phyloP scores from a whole-genome alignment of 176 grass and related monocot species.

The Areca catechu region DNA sequence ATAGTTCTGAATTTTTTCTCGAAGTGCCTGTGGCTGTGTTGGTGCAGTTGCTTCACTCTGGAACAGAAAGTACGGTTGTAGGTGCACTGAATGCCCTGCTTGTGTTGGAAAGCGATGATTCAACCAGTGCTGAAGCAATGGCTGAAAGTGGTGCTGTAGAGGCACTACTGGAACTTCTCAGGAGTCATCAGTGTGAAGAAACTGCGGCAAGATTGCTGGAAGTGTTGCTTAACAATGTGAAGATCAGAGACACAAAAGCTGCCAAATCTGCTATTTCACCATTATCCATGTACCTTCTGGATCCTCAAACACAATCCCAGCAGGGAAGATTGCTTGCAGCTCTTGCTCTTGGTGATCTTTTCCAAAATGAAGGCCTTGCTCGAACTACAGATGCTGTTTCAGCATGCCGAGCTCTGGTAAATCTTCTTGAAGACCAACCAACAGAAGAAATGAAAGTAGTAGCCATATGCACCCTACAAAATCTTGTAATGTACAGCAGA shows the following conservation, averaged over 20 bases:
- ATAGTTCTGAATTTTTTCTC: constrained; percentile 95
- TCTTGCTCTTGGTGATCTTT: constrained; percentile 96
- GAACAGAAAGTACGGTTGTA: constrained; percentile 82
- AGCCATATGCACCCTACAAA: constrained; percentile 94
- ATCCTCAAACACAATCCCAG: constrained; percentile 96
- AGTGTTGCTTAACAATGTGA: constrained; percentile 92
- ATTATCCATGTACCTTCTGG: constrained; percentile 98
- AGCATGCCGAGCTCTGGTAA: constrained; percentile 93
- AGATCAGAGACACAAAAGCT: constrained; percentile 94
- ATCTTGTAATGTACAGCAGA: constrained; percentile 94
- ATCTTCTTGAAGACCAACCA: constrained; percentile 98
- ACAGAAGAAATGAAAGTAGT: constrained; percentile 99
- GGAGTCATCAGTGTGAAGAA: constrained; percentile 97
- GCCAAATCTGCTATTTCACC: constrained; percentile 96
- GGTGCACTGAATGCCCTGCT: constrained; percentile 93
- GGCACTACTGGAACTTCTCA: constrained; percentile 78
- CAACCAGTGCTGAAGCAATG: constrained; percentile 98
- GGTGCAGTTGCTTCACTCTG: constrained; percentile 83
- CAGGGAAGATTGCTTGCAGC: constrained; percentile 95
- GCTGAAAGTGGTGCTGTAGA: constrained; percentile 96
- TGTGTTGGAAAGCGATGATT: constrained; percentile 98
- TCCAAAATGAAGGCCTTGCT: constrained; percentile 96
- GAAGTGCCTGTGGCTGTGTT: constrained; percentile 96
- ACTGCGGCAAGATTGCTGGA: constrained; percentile 95
- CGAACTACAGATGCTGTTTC: constrained; percentile 87